Base-by-base conservation (phyloP, 208 protist species). In the Borovskyia barvae region DNA sequence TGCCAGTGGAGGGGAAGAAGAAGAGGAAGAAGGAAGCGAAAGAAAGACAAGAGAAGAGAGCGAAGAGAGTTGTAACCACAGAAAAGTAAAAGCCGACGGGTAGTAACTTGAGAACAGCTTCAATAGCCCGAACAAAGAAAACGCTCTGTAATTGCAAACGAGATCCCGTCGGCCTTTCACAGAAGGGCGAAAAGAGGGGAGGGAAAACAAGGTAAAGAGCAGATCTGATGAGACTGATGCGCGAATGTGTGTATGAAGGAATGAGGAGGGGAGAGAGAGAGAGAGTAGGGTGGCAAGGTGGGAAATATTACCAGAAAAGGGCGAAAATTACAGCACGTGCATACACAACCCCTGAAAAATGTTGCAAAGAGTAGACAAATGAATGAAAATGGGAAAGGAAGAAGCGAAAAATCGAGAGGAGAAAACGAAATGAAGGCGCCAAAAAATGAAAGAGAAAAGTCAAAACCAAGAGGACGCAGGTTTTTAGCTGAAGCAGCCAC, bases 361-460 rank as follows among this genome's bases (percentile, higher is more conserved):
- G 30, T 4, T 28, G n/a, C 9, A 48, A 19, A n/a, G n/a, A n/a
- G n/a, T n/a, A 37, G 22, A 48, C 26, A 35, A 14, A 30, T 11
- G 26, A 24, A 30, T 7, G 11, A 14, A 24, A 17, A 36, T 17
- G 12, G 11, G n/a, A 64, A 19, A 15, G 12, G 33, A 54, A 54
- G 48, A 28, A 43, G 11, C 24, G 51, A 64, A 19, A 48, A 55
- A 55, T 35, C 6, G 48, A 63, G 22, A 43, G 42, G 1, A 43
- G 37, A 43, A 28, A 51, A 41, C 6, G 5, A 26, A 51, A 46
- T n/a, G 14, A 30, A 24, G 15, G 15, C 9, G 20, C 19, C 11
- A 55, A 58, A 54, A 62, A 68, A 33, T 28, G 55, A 57, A 66
- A 43, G 40, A 63, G 6, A 30, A 65, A 42, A 76, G 8, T 24